A percentile compares a stretch with the other conserved stretches of the same genome.
These are phyloP conservation scores for Podosphaera fusca DNA, from an alignment of 2,329 filamentous ascomycete species.

Conservation along the genomic window DNA sequence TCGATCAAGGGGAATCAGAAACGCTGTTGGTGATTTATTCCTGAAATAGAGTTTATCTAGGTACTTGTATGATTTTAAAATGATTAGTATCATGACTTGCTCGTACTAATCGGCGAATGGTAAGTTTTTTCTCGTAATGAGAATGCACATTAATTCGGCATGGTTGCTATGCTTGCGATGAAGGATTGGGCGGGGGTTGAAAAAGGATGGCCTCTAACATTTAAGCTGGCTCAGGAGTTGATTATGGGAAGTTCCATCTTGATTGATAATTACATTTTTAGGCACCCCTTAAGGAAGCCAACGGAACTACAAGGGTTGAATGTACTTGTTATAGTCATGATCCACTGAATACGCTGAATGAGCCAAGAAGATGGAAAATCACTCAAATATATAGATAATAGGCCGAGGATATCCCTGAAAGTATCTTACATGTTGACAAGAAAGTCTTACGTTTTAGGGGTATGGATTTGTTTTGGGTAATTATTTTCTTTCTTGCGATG, in stretches of 20 bases:
- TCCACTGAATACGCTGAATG: no score
- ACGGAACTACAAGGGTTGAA: no score
- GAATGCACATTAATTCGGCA: not conserved
- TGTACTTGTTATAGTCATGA: no score
- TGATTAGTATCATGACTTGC: not conserved
- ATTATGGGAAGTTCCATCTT: not conserved
- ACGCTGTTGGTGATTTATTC: conserved; percentile 40
- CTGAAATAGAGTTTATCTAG: conserved; percentile 18
- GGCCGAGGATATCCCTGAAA: no score
- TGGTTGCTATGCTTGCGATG: not conserved
- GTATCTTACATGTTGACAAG: no score
- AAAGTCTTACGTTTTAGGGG: no score
- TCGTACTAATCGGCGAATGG: not conserved
- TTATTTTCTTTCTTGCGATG: no score
- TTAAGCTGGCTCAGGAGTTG: not conserved
- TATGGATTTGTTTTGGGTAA: no score
- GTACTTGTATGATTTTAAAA: not conserved
- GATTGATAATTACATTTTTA: not conserved
- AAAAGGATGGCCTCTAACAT: not conserved
- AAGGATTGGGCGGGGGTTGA: not conserved
- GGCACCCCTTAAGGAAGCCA: no score
- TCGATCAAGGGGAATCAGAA: conserved; percentile 31
- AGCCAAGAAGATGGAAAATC: no score
- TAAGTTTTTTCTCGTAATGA: not conserved
- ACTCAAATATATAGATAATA: no score